phyloP scores from a whole-genome alignment of 2,329 filamentous ascomycete species.

The Sclerotinia subarctica region DNA sequence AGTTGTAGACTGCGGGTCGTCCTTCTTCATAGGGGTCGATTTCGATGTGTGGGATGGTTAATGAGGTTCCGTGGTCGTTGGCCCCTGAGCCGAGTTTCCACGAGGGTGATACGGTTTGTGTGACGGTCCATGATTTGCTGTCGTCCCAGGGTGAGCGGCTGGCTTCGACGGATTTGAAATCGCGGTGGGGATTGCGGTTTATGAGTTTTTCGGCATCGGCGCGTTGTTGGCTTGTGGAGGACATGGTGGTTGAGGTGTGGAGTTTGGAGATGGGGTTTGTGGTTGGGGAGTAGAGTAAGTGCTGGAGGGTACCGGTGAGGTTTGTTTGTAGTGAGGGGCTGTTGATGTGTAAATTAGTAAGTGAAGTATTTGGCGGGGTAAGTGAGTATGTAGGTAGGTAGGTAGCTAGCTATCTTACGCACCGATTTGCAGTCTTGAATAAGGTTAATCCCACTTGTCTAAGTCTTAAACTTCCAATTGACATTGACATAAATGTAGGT shows the following conservation, averaged over 20 bases:
- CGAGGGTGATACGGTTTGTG: constrained; percentile 59
- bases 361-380: not conserved
- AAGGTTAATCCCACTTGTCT: not conserved
- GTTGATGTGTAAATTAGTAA: constrained; percentile 2
- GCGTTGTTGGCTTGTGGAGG: constrained; percentile 20
- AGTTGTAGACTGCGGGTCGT: constrained; percentile 69
- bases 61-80: constrained; percentile 50
- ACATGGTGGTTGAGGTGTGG: constrained; percentile 22
- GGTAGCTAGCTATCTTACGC: not conserved
- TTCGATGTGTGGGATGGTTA: constrained; percentile 59
- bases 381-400: too few relatives aligned
- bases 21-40: constrained; percentile 78
- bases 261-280: constrained; percentile 17
- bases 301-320: not conserved
- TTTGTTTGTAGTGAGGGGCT: not conserved
- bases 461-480: not conserved
- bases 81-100: constrained; percentile 67
- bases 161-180: constrained; percentile 71
- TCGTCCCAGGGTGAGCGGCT: constrained; percentile 60
- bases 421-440: not conserved
- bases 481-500: not conserved
- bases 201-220: constrained; percentile 36
- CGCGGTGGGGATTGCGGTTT: constrained; percentile 65
- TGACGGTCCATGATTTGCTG: constrained; percentile 50
- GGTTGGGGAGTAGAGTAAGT: constrained; percentile 6